Conservation (phyloP, 306 rosid genomes). For the Styphnolobium japonicum region DNA sequence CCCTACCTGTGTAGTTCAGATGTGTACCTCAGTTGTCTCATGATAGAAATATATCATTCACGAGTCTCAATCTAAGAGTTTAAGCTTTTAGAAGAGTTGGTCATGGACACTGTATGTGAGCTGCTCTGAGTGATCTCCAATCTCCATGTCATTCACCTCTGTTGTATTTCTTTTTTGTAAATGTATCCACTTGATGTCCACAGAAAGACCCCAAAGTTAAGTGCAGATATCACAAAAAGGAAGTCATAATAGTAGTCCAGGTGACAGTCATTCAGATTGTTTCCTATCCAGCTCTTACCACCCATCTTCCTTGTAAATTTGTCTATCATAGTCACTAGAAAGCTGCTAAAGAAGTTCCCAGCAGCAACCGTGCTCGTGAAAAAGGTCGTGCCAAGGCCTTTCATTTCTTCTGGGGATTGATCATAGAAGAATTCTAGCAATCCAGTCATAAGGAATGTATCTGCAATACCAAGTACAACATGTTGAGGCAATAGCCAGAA, state of each 20-base stretch:
- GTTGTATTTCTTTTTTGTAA: slow-evolving; percentile 17
- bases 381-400: slow-evolving; percentile 71
- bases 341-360: slow-evolving; percentile 64
- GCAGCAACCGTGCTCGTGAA: slow-evolving; percentile 70
- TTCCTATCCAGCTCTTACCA: slow-evolving; percentile 62
- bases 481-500: slow-evolving; percentile 76
- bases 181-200: slow-evolving; percentile 19
- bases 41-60: too few species aligned
- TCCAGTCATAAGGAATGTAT: slow-evolving; percentile 62
- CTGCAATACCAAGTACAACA: slow-evolving; percentile 56
- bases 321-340: slow-evolving; percentile 54
- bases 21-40: too few species aligned
- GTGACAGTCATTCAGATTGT: slow-evolving; percentile 64
- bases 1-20: too few species aligned
- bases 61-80: too few species aligned
- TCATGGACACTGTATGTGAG: too few species aligned
- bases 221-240: slow-evolving; percentile 46
- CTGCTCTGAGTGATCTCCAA: not conserved
- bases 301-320: slow-evolving; percentile 43
- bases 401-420: slow-evolving; percentile 82
- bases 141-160: not conserved
- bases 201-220: slow-evolving; percentile 37
- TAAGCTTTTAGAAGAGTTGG: too few species aligned
- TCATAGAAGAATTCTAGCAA: slow-evolving; percentile 77
- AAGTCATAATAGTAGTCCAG: slow-evolving; percentile 69